phyloP scores from a whole-genome alignment of 495 filamentous ascomycete genomes.

The Penicillium coprophilum region DNA sequence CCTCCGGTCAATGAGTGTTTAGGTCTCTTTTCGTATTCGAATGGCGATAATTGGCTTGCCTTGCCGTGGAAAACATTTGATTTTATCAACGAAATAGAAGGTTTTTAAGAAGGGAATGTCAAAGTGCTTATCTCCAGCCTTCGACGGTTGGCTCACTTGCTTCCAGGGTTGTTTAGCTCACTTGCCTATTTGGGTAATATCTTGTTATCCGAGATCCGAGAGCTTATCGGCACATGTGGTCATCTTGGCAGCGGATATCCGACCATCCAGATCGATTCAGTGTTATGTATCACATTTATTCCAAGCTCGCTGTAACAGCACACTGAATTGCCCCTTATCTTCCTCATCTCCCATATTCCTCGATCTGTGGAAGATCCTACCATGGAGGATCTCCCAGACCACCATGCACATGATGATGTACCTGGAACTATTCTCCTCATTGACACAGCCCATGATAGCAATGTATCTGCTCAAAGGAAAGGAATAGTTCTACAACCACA shows the following conservation, averaged over 20 bases:
- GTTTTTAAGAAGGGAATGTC: too few species aligned
- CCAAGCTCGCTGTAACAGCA: too few species aligned
- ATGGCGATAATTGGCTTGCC: neutral
- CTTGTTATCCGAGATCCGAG: neutral
- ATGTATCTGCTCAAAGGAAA: neutral
- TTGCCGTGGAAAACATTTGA: neutral
- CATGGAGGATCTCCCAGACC: neutral
- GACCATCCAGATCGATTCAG: too few species aligned
- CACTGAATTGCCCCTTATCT: neutral
- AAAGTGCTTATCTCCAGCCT: too few species aligned
- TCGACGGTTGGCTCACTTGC: neutral
- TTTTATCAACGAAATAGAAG: too few species aligned
- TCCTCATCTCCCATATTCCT: neutral
- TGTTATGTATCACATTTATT: too few species aligned
- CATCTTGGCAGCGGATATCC: too few species aligned
- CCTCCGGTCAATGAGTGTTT: neutral
- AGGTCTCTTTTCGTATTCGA: neutral
- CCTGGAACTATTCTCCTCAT: neutral
- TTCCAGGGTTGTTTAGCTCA: neutral
- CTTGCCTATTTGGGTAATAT: neutral
- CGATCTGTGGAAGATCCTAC: neutral
- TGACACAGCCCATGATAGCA: neutral
- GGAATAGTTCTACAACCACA: constrained; percentile 25
- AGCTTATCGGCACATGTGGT: neutral
- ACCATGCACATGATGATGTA: neutral